A percentile compares a stretch with the other conserved stretches of the same genome.
These are phyloP conservation scores for Coemansia sp. DNA, from an alignment of 192 early-diverging fungal species.

Conservation along the genomic window DNA sequence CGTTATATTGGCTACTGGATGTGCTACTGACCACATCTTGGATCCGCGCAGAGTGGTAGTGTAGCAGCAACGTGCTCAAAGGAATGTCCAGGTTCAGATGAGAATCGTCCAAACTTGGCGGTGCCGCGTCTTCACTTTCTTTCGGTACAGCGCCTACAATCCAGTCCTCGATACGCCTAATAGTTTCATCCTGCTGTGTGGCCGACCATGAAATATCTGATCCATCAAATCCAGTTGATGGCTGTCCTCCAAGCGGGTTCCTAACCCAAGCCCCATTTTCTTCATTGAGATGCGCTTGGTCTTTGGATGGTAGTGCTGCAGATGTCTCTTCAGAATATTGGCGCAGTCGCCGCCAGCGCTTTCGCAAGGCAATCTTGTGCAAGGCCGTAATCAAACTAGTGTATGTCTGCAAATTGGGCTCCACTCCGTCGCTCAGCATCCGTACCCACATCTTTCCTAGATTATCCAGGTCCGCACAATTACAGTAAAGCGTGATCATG, in stretches of 20 bases:
- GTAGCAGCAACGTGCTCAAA: constrained; percentile 40
- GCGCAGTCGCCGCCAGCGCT: constrained; percentile 25
- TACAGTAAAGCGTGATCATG: constrained; percentile 43
- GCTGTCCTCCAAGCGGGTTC: not conserved
- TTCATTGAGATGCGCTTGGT: not conserved
- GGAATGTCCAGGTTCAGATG: constrained; percentile 29
- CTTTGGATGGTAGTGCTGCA: not conserved
- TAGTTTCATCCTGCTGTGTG: constrained; percentile 32
- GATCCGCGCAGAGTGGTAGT: constrained; percentile 34
- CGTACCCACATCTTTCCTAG: constrained; percentile 27
- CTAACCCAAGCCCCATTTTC: not conserved
- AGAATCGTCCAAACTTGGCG: not conserved
- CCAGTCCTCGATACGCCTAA: constrained; percentile 34
- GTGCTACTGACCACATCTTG: constrained; percentile 16
- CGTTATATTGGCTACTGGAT: not conserved
- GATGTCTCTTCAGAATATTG: constrained; percentile 6
- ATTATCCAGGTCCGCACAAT: constrained; percentile 22
- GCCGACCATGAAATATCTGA: constrained; percentile 7
- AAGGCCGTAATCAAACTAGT: constrained; percentile 35
- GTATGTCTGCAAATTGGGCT: constrained; percentile 43
- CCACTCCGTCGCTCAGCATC: constrained; percentile 34
- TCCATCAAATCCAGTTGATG: not conserved
- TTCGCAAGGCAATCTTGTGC: constrained; percentile 41
- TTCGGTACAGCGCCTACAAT: not conserved
- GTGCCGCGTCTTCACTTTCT: not conserved